Conservation (phyloP, 495 filamentous ascomycete species). For the Penicillium diatomitis region DNA sequence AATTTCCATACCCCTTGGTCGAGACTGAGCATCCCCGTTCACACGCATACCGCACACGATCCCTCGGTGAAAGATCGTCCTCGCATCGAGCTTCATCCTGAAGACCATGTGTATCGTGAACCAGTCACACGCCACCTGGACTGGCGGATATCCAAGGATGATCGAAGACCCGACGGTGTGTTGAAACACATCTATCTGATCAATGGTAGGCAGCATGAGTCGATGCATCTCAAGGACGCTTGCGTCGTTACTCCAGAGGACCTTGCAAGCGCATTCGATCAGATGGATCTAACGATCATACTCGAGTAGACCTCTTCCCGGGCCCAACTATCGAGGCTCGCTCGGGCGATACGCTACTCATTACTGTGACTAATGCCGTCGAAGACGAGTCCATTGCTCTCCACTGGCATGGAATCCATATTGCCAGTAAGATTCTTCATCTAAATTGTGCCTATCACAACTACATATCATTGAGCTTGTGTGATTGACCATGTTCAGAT, state of each 20-base stretch:
- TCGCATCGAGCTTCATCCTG: constrained; percentile 26
- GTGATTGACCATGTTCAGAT: constrained; percentile 13
- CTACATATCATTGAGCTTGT: not conserved
- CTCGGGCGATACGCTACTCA: constrained; percentile 57
- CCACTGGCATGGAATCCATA: constrained; percentile 76
- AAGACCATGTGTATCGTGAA: constrained; percentile 29
- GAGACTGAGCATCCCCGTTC: not conserved
- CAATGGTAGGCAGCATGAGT: constrained; percentile 16
- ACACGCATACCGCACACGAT: not conserved
- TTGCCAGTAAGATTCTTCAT: constrained; percentile 37
- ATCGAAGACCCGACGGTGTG: constrained; percentile 35
- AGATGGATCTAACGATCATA: too few relatives aligned
- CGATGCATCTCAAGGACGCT: too few relatives aligned
- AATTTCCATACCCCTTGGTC: not conserved
- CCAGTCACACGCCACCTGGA: constrained; percentile 22
- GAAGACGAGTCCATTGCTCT: constrained; percentile 58
- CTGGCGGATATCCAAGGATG: constrained; percentile 25
- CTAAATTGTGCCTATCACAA: too few relatives aligned
- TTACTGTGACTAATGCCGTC: constrained; percentile 61
- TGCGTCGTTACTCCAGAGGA: too few relatives aligned
- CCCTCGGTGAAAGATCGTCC: constrained; percentile 6
- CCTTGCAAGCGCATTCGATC: not conserved
- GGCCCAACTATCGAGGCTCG: constrained; percentile 32
- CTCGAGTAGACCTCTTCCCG: constrained; percentile 23
- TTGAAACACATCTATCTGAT: constrained; percentile 29